These are phyloP conservation scores for Lecanicillium sp. DNA, from an alignment of 2,329 filamentous ascomycete species.

Conservation along the genomic window DNA sequence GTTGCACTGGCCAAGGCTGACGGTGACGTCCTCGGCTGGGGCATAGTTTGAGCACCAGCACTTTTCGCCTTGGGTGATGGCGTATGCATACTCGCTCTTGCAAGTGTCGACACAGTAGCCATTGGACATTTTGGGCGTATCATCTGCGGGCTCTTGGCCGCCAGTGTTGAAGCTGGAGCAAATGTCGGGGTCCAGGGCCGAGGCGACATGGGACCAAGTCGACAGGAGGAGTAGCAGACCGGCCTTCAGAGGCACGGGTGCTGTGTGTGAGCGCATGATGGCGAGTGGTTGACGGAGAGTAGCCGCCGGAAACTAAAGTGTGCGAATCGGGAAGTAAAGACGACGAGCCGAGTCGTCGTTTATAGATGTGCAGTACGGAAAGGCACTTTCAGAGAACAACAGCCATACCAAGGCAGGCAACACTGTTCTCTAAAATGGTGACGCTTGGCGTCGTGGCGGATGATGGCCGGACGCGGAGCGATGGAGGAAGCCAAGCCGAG, in stretches of 20 bases:
- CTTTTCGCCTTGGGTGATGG: constrained; percentile 53
- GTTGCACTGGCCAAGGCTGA: constrained; percentile 42
- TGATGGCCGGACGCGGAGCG: too few relatives aligned
- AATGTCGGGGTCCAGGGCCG: constrained; percentile 21
- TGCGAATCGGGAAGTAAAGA: too few relatives aligned
- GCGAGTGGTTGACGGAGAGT: background rate
- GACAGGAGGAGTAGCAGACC: constrained; percentile 16
- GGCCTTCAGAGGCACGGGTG: constrained; percentile 8
- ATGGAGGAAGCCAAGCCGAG: too few relatives aligned
- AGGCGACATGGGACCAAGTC: constrained; percentile 15
- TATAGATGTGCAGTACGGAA: too few relatives aligned
- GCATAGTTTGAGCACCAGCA: constrained; percentile 73
- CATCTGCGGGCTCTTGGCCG: constrained; percentile 22
- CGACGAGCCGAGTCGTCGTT: too few relatives aligned
- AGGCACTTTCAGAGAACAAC: too few relatives aligned
- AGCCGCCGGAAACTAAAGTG: too few relatives aligned
- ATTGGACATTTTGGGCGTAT: constrained; percentile 26
- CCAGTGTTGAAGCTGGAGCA: constrained; percentile 31
- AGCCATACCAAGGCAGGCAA: too few relatives aligned
- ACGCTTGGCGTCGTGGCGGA: too few relatives aligned
- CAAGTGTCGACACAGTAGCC: constrained; percentile 61
- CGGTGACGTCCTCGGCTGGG: constrained; percentile 38
- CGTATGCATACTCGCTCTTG: constrained; percentile 51
- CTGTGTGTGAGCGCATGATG: constrained; percentile 16
- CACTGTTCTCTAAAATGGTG: too few relatives aligned